A percentile compares a stretch with the other conserved stretches of the same genome.
Evolutionary conservation across 306 rosid species (phyloP).

Genomic region (Rosa lucieae): DNA sequence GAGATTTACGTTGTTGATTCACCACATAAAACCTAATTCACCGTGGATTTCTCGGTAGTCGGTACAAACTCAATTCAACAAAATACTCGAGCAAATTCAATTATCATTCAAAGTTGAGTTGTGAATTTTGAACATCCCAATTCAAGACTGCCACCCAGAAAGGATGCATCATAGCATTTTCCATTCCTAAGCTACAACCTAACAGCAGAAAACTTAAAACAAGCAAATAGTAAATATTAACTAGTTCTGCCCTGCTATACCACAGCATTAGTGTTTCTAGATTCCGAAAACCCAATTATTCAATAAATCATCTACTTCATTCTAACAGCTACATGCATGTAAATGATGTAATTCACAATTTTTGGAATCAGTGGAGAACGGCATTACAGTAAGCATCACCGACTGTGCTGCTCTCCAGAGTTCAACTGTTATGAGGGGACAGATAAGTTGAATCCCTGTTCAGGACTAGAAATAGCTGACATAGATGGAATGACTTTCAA

Average conservation of each 20-base stretch:
- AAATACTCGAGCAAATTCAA: background rate
- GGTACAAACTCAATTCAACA: background rate
- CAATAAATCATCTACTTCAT: slow-evolving; percentile 35
- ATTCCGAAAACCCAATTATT: background rate
- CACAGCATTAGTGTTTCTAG: background rate
- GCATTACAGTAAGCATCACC: background rate
- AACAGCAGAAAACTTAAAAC: background rate
- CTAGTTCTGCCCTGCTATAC: background rate
- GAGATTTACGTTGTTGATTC: background rate
- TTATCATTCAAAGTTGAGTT: background rate
- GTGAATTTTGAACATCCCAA: background rate
- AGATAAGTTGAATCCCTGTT: background rate
- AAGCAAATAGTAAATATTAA: background rate
- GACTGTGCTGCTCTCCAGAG: background rate
- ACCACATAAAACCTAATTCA: too few relatives aligned
- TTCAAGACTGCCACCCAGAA: background rate
- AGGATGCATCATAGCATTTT: background rate
- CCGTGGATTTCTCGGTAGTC: background rate
- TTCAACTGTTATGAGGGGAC: background rate
- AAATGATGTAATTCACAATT: slow-evolving; percentile 15
- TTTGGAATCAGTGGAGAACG: background rate
- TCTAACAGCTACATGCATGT: slow-evolving; percentile 70
- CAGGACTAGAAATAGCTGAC: background rate
- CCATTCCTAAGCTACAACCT: background rate
- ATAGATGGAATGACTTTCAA: background rate